Evolutionary conservation across 176 grass and related monocot genomes (phyloP), one percentile per base, ranked within the genome.

Genomic region (Guadua angustifolia): DNA sequence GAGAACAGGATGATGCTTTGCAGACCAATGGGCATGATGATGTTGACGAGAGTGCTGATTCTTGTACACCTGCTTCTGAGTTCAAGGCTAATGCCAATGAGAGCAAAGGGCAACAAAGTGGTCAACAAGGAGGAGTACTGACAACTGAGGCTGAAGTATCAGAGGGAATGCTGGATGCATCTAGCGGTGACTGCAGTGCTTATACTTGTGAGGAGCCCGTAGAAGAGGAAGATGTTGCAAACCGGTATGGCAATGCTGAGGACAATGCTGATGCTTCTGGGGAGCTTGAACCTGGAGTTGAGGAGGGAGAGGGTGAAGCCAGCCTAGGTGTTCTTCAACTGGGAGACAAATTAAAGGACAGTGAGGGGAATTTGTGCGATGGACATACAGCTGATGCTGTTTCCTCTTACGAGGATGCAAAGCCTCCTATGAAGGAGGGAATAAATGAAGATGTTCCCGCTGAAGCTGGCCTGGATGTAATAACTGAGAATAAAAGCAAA

Each of bases 391-490:
- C n/a, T 66, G 59, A 21, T 66, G 66, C 63, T 70, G 53, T 50
- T 82, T 63, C 33, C 39, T 79, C 57, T 38, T 70, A 73, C 24
- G 66, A 83, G 56, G 74, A 72, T 72, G 35, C 60, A 83, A n/a
- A 88, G 46, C 73, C 67, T 83, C 65, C 73, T 17, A 12, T 40
- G 11, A 12, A 78, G 68, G 60, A 84, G 22, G 69, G 4, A 17
- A 66, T 22, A 57, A 47, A 32, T 74, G 75, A 79, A 84, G 26
- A 10, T 65, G 16, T 32, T 18, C 75, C 75, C 10, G 15, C 32
- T 84, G 21, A 74, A 11, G 47, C 6, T 65, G 75, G 33, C 39
- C 11, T 19, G 7, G n/a, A 46, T 43, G 19, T 38, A 47, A 43
- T 66, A 59, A 40, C 26, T 29, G 81, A 25, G 45, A 53, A 45